Evolutionary conservation across 768 basidiomycete species (phyloP).

Genomic region (Mycena vitilis): DNA sequence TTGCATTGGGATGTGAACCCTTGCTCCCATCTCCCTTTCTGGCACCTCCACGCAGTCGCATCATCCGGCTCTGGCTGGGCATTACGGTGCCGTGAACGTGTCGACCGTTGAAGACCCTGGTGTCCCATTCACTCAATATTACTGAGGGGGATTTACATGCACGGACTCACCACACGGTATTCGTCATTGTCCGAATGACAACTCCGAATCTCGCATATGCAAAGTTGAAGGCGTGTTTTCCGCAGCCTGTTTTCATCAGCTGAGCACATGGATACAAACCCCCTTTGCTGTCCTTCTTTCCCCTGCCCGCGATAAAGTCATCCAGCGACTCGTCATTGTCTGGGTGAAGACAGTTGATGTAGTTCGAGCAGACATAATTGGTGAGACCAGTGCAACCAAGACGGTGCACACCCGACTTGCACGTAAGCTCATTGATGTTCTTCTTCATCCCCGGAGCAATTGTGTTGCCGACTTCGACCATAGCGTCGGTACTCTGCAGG

Average conservation of each 20-base stretch:
- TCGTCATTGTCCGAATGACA: not conserved
- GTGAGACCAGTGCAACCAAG: not conserved
- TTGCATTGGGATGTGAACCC: not conserved
- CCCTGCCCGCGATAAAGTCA: not conserved
- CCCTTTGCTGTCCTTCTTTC: not conserved
- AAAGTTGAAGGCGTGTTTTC: slow-evolving; percentile 13
- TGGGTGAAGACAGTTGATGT: slow-evolving; percentile 1
- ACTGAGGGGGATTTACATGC: no score
- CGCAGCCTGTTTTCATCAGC: not conserved
- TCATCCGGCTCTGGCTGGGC: not conserved
- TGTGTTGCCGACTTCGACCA: not conserved
- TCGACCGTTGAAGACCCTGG: slow-evolving; percentile 8
- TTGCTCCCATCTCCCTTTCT: no score
- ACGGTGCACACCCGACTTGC: not conserved
- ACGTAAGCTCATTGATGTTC: not conserved
- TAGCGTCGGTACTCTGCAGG: not conserved
- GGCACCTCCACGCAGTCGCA: no score
- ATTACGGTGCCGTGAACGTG: slow-evolving; percentile 11
- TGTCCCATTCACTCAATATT: not conserved
- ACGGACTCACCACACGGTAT: slow-evolving; percentile 2
- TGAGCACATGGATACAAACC: not conserved
- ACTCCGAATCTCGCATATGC: slow-evolving; percentile 1
- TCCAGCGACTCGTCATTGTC: not conserved
- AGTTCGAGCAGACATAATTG: not conserved
- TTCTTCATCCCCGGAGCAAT: not conserved